These are phyloP conservation scores for Deuterostichococcus epilithicus DNA, from an alignment of 139 green algal species.

Conservation along the genomic window DNA sequence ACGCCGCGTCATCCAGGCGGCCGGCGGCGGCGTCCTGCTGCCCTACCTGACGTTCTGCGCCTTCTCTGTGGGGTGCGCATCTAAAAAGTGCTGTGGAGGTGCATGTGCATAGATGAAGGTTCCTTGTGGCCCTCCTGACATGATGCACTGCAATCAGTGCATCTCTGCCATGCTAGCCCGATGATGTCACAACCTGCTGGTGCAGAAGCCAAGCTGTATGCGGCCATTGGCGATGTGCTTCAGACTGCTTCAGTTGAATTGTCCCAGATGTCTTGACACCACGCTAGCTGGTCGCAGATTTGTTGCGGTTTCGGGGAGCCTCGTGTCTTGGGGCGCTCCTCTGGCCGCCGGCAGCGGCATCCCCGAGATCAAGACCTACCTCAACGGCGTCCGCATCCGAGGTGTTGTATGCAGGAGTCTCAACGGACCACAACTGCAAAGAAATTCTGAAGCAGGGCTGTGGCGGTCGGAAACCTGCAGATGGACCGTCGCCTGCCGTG, in stretches of 20 bases:
- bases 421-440: neutral
- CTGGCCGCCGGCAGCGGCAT: constrained; percentile 68
- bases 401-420: constrained; percentile 10
- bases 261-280: too few relatives aligned
- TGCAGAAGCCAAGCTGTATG: too few relatives aligned
- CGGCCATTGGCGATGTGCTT: too few relatives aligned
- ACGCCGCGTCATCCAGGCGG: constrained; percentile 5
- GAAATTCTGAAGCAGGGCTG: neutral
- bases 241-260: too few relatives aligned
- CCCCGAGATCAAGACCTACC: constrained; percentile 74
- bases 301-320: constrained; percentile 32
- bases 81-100: neutral
- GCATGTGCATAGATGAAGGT: too few relatives aligned
- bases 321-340: constrained; percentile 58
- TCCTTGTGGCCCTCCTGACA: too few relatives aligned
- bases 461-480: too few relatives aligned
- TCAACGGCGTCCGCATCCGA: constrained; percentile 70
- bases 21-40: constrained; percentile 23
- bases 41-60: constrained; percentile 15
- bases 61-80: constrained; percentile 10
- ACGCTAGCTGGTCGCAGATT: constrained; percentile 13
- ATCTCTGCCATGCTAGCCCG: too few relatives aligned
- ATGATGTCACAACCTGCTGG: too few relatives aligned
- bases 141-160: too few relatives aligned
- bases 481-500: neutral